Evolutionary conservation across 441 rosid species (phyloP).

Genomic region (Kokia cookei): DNA sequence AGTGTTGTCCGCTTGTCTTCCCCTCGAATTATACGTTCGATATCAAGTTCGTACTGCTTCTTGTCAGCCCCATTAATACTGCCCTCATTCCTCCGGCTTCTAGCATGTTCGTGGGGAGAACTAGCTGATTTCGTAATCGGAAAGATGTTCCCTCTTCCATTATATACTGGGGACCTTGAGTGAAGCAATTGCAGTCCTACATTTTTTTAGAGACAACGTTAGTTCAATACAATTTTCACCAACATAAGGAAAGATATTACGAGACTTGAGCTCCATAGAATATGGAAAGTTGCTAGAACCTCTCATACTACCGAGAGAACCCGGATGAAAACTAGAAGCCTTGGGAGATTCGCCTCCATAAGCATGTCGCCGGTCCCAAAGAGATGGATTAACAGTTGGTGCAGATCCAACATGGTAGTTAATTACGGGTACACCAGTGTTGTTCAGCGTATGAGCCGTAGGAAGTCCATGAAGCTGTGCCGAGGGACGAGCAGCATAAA

Average conservation of each 20-base stretch:
- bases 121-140: constrained; percentile 35
- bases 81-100: constrained; percentile 61
- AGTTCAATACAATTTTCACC: constrained; percentile 36
- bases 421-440: constrained; percentile 28
- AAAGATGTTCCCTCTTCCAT: constrained; percentile 36
- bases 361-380: constrained; percentile 49
- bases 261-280: constrained; percentile 35
- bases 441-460: constrained; percentile 29
- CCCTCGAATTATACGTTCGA: constrained; percentile 50
- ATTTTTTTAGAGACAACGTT: constrained; percentile 26
- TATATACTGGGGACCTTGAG: constrained; percentile 33
- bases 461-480: constrained; percentile 36
- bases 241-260: constrained; percentile 29
- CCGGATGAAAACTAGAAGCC: constrained; percentile 42
- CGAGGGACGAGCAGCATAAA: constrained; percentile 28
- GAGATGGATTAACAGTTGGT: constrained; percentile 36
- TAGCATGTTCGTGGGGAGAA: constrained; percentile 40
- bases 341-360: constrained; percentile 45
- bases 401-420: constrained; percentile 54
- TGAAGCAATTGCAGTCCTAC: constrained; percentile 44
- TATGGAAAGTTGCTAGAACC: constrained; percentile 37
- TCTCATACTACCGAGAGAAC: constrained; percentile 48
- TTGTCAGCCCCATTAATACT: constrained; percentile 47
- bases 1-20: constrained; percentile 66
- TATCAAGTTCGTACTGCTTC: constrained; percentile 62